Evolutionary conservation across 495 filamentous ascomycete species (phyloP), one percentile per base, ranked within the genome.

Genomic region (Daldinia bambusicola): DNA sequence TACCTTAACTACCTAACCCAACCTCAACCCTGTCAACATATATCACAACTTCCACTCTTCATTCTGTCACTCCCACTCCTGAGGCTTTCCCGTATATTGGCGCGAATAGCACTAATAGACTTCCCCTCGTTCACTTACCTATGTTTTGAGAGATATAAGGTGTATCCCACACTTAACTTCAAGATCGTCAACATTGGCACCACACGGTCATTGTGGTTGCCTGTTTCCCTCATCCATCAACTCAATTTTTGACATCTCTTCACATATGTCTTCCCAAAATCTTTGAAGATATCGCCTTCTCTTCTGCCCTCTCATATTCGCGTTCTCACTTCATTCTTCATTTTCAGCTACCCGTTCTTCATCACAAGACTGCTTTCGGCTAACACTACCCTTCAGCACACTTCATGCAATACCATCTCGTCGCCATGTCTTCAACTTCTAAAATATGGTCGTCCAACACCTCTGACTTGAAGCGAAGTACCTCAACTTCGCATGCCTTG

Each of bases 361-460:
- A 6, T 12, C 1, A 10, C 50, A 32, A 32, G n/a, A 6, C 22
- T 31, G 14, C 50, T 32, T 53, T 13, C 26, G 10, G 6, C 50
- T 26, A 53, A 32, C 6, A n/a, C 12, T 26, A 34, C 32, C 53
- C 13, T 56, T 56, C 32, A 12, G 32, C 12, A 6, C 26, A 3
- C 53, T 26, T 13, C 20, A 41, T 31, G 31, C 63, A 41, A 61
- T 31, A 58, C 55, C 26, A 41, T 43, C 52, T 63, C 10, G 16
- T 37, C 45, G 41, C 26, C 18, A 71, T 71, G 69, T 32, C 53
- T 31, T 34, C 55, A 0, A 9, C 43, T 26, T 40, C 58, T 3
- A 63, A 52, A 32, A 26, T 16, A 12, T 14, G 7, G 6, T 34
- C 20, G 5, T 48, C 32, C 26, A 40, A 40, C 14, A 8, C 10